These are phyloP conservation scores for Glarea lozoyensis DNA, from an alignment of 495 filamentous ascomycete genomes.

Conservation along the genomic window DNA sequence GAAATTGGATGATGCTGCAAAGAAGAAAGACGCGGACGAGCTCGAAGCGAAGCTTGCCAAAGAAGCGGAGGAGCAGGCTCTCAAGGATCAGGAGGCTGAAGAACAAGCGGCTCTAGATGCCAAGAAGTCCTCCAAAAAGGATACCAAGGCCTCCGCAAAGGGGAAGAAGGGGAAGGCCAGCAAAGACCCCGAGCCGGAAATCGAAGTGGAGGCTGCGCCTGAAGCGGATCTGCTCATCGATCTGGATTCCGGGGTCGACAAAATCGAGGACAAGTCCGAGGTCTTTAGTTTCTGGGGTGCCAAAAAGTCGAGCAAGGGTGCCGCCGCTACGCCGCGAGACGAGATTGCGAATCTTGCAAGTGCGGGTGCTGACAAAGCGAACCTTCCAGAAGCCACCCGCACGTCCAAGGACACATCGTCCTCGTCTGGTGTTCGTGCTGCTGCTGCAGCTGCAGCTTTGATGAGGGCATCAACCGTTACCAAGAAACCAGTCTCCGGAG, in stretches of 20 bases:
- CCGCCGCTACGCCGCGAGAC: conserved; percentile 4
- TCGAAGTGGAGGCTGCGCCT: not conserved
- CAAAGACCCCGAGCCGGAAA: conserved; percentile 21
- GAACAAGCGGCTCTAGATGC: conserved; percentile 10
- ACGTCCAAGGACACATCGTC: conserved; percentile 19
- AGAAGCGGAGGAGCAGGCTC: conserved; percentile 11
- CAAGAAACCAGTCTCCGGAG: conserved; percentile 31
- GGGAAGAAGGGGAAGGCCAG: conserved; percentile 23
- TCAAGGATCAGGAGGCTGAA: conserved; percentile 15
- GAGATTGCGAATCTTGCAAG: conserved; percentile 22
- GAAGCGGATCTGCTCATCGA: conserved; percentile 14
- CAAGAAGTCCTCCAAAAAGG: conserved; percentile 11
- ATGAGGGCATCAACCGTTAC: conserved; percentile 17
- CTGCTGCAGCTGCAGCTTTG: conserved; percentile 4
- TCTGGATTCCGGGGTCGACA: conserved; percentile 3
- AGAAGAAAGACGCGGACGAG: conserved; percentile 4
- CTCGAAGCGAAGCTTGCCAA: conserved; percentile 5
- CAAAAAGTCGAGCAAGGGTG: conserved; percentile 17
- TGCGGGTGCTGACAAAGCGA: conserved; percentile 21
- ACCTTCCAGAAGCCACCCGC: conserved; percentile 16
- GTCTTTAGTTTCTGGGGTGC: conserved; percentile 34
- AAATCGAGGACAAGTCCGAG: conserved; percentile 6
- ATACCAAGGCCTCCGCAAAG: conserved; percentile 6
- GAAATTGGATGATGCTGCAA: not conserved
- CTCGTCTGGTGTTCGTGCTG: conserved; percentile 2